Percentiles rank a stretch among this genome's conserved stretches.
Evolutionary conservation across 345 rosid species (phyloP).

Genomic region (Euphorbia lathyris): DNA sequence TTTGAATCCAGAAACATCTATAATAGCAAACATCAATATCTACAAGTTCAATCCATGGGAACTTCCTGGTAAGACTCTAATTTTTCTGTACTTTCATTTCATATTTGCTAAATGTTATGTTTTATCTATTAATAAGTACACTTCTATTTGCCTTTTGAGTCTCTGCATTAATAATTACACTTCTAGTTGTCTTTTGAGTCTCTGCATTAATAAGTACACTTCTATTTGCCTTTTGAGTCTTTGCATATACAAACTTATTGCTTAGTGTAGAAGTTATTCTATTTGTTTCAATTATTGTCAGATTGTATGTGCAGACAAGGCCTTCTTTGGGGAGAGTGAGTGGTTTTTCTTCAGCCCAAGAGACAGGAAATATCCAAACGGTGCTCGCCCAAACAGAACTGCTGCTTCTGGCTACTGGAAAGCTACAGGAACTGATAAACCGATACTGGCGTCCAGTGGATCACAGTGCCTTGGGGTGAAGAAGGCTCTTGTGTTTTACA

Average conservation of each 20-base stretch:
- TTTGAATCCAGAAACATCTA: slow-evolving; percentile 18
- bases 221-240: neutral
- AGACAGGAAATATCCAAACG: slow-evolving; percentile 43
- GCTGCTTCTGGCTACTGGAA: slow-evolving; percentile 45
- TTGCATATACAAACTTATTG: neutral
- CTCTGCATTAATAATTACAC: too few relatives aligned
- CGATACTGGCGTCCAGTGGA: slow-evolving; percentile 29
- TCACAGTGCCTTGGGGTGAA: slow-evolving; percentile 42
- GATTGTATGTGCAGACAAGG: slow-evolving; percentile 22
- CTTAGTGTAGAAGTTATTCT: neutral
- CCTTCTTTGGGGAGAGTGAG: slow-evolving; percentile 37
- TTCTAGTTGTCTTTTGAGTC: neutral
- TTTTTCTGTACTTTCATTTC: neutral
- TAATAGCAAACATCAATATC: slow-evolving; percentile 43
- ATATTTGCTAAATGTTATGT: too few relatives aligned
- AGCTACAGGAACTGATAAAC: slow-evolving; percentile 43
- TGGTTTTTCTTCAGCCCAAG: slow-evolving; percentile 46
- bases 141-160: too few relatives aligned
- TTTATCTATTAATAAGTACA: too few relatives aligned
- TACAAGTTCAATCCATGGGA: slow-evolving; percentile 49
- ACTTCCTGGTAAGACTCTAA: slow-evolving; percentile 33
- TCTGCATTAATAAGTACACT: neutral
- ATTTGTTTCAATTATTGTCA: slow-evolving; percentile 4
- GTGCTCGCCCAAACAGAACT: slow-evolving; percentile 39
- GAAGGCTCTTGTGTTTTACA: slow-evolving; percentile 40